Percentiles rank a stretch among this genome's conserved stretches.
Conservation (phyloP, 768 basidiomycete genomes). For the Collybia nuda region DNA sequence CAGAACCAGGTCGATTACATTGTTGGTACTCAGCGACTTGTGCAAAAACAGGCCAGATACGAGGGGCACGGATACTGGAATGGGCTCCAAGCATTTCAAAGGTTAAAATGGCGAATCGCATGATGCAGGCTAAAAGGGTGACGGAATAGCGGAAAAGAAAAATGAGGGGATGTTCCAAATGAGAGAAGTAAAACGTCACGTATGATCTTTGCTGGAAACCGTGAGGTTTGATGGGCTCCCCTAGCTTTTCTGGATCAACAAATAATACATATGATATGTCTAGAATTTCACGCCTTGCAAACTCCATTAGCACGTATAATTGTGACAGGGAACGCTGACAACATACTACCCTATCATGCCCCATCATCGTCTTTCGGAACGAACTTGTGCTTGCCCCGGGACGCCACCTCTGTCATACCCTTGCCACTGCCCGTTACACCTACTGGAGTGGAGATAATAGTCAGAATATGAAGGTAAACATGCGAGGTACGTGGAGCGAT, state of each 20-base stretch:
- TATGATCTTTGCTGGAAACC: conserved; percentile 16
- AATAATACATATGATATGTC: neutral
- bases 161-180: conserved; percentile 27
- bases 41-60: neutral
- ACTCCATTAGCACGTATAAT: neutral
- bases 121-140: conserved; percentile 13
- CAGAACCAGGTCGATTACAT: conserved; percentile 4
- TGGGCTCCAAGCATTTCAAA: conserved; percentile 1
- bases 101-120: conserved; percentile 4
- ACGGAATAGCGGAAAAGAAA: conserved; percentile 11
- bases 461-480: conserved; percentile 7
- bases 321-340: neutral
- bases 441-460: conserved; percentile 45
- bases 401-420: conserved; percentile 80
- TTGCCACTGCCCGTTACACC: conserved; percentile 91
- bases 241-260: conserved; percentile 17
- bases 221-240: conserved; percentile 12
- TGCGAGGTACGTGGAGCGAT: conserved; percentile 17
- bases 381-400: conserved; percentile 78
- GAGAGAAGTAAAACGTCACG: conserved; percentile 31
- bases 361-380: conserved; percentile 44
- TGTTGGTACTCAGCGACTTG: conserved; percentile 22
- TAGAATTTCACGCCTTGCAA: neutral
- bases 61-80: neutral
- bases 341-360: conserved; percentile 15